These are phyloP conservation scores for Echinochloa phyllopogon DNA, from an alignment of 176 grass and related monocot species.

Conservation along the genomic window DNA sequence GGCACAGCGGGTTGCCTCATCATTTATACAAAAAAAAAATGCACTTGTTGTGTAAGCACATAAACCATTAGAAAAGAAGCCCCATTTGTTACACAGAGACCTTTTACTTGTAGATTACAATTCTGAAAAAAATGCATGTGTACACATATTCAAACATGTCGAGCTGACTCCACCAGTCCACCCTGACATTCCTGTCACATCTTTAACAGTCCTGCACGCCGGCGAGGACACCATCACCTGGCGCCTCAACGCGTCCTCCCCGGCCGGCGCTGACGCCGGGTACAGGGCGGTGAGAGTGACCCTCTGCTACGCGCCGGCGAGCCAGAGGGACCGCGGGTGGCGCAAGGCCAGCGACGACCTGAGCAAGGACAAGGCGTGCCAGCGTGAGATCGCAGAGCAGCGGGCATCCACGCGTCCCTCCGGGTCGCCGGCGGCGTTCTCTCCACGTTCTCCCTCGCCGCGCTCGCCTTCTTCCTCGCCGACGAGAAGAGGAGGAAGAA, in stretches of 20 bases:
- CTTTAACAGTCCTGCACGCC: conserved; percentile 54
- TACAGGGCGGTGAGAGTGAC: conserved; percentile 52
- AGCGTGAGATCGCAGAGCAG: conserved; percentile 49
- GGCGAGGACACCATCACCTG: conserved; percentile 66
- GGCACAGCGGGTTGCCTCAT: too few relatives aligned
- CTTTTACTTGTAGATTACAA: too few relatives aligned
- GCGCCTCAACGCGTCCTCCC: conserved; percentile 43
- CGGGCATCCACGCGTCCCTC: too few relatives aligned
- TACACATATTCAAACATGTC: background rate
- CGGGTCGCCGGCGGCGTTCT: too few relatives aligned
- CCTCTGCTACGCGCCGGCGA: conserved; percentile 76
- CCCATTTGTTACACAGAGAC: too few relatives aligned
- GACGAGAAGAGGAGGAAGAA: conserved; percentile 57
- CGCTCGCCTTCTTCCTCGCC: conserved; percentile 46
- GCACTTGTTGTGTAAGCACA: too few relatives aligned
- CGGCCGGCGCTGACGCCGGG: background rate
- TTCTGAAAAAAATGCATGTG: background rate
- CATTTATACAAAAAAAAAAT: too few relatives aligned
- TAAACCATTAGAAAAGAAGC: too few relatives aligned
- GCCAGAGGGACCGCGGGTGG: conserved; percentile 71
- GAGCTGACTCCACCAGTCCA: background rate
- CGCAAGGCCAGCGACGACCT: conserved; percentile 61
- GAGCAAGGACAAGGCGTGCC: conserved; percentile 89
- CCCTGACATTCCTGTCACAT: background rate
- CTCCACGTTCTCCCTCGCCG: too few relatives aligned